A percentile compares a stretch with the other conserved stretches of the same genome.
These are phyloP conservation scores for Fusarium torreyae DNA, from an alignment of 2,329 filamentous ascomycete species.

Conservation along the genomic window DNA sequence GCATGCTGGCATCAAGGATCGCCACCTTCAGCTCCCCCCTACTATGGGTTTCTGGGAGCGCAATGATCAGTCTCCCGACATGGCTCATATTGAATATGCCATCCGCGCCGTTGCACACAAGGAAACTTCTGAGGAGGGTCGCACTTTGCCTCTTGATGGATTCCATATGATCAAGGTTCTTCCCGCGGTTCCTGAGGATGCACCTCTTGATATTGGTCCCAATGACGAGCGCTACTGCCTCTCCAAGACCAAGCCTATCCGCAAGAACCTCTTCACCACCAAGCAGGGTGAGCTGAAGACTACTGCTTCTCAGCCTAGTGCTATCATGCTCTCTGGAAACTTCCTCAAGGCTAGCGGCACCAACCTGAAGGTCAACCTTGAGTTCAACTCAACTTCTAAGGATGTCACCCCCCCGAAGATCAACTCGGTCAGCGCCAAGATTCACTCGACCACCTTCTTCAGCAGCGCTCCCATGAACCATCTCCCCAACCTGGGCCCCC, in stretches of 20 bases:
- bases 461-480: conserved; percentile 61
- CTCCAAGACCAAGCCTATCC: conserved; percentile 66
- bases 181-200: conserved; percentile 64
- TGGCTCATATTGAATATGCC: conserved; percentile 68
- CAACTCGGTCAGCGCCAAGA: conserved; percentile 64
- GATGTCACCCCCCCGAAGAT: conserved; percentile 65
- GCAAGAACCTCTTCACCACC: conserved; percentile 66
- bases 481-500: conserved; percentile 67
- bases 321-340: conserved; percentile 67
- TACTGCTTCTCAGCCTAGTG: conserved; percentile 62
- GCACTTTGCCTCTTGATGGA: conserved; percentile 58
- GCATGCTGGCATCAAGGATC: conserved; percentile 63
- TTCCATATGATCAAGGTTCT: conserved; percentile 67
- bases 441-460: conserved; percentile 68
- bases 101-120: conserved; percentile 64
- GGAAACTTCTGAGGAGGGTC: conserved; percentile 42
- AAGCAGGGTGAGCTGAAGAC: conserved; percentile 67
- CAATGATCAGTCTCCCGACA: conserved; percentile 69
- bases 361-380: conserved; percentile 61
- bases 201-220: conserved; percentile 65
- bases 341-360: conserved; percentile 61
- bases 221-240: conserved; percentile 66
- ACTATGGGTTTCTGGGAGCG: conserved; percentile 67
- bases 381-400: conserved; percentile 62
- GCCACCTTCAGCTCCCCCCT: conserved; percentile 69